Conservation (phyloP, 2,329 filamentous ascomycete genomes). For the Thyridium curvatum region DNA sequence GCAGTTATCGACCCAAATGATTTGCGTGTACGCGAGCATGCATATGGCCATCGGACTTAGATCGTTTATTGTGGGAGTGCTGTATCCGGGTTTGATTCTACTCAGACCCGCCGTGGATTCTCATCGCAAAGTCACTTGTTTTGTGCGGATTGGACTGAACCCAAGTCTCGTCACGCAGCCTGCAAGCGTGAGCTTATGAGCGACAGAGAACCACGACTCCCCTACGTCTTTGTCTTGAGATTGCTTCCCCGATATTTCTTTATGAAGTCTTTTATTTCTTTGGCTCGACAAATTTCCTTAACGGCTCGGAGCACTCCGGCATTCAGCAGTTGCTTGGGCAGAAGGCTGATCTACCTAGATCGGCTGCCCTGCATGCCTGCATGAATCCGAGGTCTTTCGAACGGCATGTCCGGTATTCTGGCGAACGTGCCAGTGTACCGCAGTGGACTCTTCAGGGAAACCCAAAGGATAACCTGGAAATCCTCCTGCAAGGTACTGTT, state of each 20-base stretch:
- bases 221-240: slow-evolving; percentile 7
- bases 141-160: not conserved
- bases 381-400: slow-evolving; percentile 9
- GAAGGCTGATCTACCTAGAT: no score
- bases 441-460: no score
- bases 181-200: not conserved
- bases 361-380: not conserved
- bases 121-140: slow-evolving; percentile 1
- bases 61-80: slow-evolving; percentile 12
- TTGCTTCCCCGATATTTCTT: slow-evolving; percentile 17
- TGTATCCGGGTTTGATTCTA: no score
- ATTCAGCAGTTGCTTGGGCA: not conserved
- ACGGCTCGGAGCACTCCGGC: slow-evolving; percentile 14
- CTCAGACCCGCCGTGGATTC: not conserved
- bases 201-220: slow-evolving; percentile 1
- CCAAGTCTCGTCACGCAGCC: no score
- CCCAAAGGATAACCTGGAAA: no score
- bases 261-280: slow-evolving; percentile 15
- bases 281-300: slow-evolving; percentile 11
- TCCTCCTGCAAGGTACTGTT: no score
- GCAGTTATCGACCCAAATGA: slow-evolving; percentile 38
- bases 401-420: slow-evolving; percentile 19
- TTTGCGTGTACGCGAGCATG: slow-evolving; percentile 8
- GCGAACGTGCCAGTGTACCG: no score
- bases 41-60: slow-evolving; percentile 12